Conservation (phyloP, 2,329 filamentous ascomycete species). For the Monilinia laxa region DNA sequence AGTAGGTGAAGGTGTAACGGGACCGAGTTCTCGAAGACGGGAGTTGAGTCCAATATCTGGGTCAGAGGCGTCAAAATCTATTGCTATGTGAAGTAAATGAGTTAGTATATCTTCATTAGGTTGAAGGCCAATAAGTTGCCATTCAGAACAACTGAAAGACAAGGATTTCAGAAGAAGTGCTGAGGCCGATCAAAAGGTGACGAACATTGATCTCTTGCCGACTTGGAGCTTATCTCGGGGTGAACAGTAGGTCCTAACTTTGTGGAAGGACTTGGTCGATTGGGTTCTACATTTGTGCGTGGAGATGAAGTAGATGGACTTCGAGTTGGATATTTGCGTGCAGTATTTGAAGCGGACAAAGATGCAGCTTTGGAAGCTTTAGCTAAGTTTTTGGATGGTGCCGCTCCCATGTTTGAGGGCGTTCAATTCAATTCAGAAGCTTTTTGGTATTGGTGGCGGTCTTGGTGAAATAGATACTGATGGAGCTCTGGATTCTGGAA, state of each 20-base stretch:
- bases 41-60: conserved; percentile 30
- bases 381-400: conserved; percentile 35
- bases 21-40: conserved; percentile 35
- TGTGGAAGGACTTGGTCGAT: conserved; percentile 20
- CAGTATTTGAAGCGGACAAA: conserved; percentile 25
- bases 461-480: background rate
- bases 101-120: background rate
- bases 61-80: conserved; percentile 27
- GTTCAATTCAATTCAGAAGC: background rate
- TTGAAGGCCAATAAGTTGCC: background rate
- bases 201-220: conserved; percentile 24
- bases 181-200: background rate
- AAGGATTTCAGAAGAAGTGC: background rate
- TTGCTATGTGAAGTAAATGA: conserved; percentile 12
- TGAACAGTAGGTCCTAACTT: conserved; percentile 24
- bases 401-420: conserved; percentile 33
- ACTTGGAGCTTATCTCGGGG: conserved; percentile 21
- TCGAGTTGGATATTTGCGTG: conserved; percentile 39
- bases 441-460: background rate
- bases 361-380: conserved; percentile 29
- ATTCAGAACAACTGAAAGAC: background rate
- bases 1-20: conserved; percentile 37
- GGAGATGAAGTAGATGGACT: conserved; percentile 27
- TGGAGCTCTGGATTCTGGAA: background rate
- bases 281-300: conserved; percentile 23